Conservation (phyloP, 495 filamentous ascomycete species). For the Beverwykella pulmonaria region DNA sequence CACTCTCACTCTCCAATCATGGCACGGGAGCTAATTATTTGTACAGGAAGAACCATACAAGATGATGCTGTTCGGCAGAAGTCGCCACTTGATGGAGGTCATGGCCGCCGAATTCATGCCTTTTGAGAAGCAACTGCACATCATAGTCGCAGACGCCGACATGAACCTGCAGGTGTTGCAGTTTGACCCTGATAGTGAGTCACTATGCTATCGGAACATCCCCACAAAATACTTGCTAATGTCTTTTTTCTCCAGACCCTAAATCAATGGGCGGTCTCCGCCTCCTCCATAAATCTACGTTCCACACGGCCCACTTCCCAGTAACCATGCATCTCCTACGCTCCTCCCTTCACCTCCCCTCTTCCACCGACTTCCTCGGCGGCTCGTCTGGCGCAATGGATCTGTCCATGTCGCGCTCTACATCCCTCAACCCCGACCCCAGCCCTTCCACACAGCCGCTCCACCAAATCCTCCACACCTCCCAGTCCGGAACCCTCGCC, state of each 20-base stretch:
- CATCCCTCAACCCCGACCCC: not conserved
- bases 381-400: slow-evolving; percentile 49
- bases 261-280: slow-evolving; percentile 88
- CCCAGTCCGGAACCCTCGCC: slow-evolving; percentile 71
- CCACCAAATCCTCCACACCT: slow-evolving; percentile 70
- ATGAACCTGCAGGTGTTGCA: slow-evolving; percentile 85
- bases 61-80: slow-evolving; percentile 92
- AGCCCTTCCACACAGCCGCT: slow-evolving; percentile 42
- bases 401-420: slow-evolving; percentile 6
- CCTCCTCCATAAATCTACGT: slow-evolving; percentile 81
- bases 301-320: slow-evolving; percentile 79
- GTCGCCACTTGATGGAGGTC: slow-evolving; percentile 71
- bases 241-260: slow-evolving; percentile 64
- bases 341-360: slow-evolving; percentile 52
- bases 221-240: slow-evolving; percentile 24
- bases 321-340: slow-evolving; percentile 76
- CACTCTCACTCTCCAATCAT: not conserved
- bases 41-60: slow-evolving; percentile 85
- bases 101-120: slow-evolving; percentile 86
- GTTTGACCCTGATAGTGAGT: slow-evolving; percentile 85
- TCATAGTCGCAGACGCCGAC: slow-evolving; percentile 82
- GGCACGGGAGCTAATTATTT: not conserved
- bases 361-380: slow-evolving; percentile 48
- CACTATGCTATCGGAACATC: not conserved
- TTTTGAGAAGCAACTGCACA: slow-evolving; percentile 76